Evolutionary conservation across 2,329 filamentous ascomycete species (phyloP), one percentile per base, ranked within the genome.

Genomic region (Sporothrix euskadiensis): DNA sequence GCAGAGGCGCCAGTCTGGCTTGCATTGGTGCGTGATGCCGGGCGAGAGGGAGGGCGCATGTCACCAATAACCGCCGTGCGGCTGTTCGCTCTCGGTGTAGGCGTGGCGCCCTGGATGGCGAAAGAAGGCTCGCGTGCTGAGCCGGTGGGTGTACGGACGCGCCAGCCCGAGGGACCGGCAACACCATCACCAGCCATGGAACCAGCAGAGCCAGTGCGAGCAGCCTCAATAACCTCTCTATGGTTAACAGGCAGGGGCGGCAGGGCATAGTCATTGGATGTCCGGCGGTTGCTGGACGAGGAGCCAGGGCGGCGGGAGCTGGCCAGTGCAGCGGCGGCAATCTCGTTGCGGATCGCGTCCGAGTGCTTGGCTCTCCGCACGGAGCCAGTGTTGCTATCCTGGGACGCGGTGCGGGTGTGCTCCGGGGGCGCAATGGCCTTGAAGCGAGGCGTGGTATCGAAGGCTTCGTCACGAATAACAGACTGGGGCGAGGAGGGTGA

Each of bases 221-320:
- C 93, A 68, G 93, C 93, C 78, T 95, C 91, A 77, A 98, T 97
- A 73, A 88, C 90, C 82, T 96, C 89, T 77, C 89, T 92, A 81
- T 97, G 94, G 80, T 98, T 94, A 14, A 85, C 78, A 56, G 94
- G 95, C 74, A 98, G 85, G 44, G 94, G 94, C 52, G 94, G 94
- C 84, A 83, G 79, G 41, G 83, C 81, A 22, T 35, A 65, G 49
- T 82, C 80, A 1, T 81, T 75, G 12, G 82, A 82, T 49, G 78
- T 32, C 7, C 65, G 80, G 41, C 81, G 88, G 63, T 87, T 86
- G 81, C 94, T 97, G 52, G 88, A 85, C 57, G 92, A 87, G 81
- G 94, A 98, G 54, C 87, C 87, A 49, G 94, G 93, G 76, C 94
- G 88, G 75, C 82, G 84, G 22, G 79, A 77, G 10, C 79, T 76